Conservation (phyloP, 2,329 filamentous ascomycete genomes). For the Pyricularia grisea region DNA sequence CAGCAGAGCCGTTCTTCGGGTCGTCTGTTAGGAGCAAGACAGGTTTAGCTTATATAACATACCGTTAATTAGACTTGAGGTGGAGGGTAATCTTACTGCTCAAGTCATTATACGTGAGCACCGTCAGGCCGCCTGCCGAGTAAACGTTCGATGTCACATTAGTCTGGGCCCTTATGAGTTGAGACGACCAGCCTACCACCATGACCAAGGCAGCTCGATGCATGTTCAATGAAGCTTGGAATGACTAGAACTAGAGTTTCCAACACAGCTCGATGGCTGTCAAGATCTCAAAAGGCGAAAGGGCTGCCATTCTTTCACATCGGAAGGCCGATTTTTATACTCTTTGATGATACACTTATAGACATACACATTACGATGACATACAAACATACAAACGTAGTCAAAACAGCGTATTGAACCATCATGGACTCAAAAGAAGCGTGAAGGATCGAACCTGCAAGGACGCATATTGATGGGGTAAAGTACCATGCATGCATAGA, state of each 20-base stretch:
- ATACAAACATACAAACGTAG: not conserved
- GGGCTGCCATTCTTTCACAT: not conserved
- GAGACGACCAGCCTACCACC: not conserved
- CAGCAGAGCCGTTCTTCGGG: slow-evolving; percentile 8
- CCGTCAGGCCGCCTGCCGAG: slow-evolving; percentile 4
- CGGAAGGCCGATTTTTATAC: not conserved
- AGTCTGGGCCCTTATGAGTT: not conserved
- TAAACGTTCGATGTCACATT: not conserved
- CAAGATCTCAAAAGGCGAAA: not conserved
- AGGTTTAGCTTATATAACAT: too few relatives aligned
- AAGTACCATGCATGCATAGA: not conserved
- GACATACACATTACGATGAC: not conserved
- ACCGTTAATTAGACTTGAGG: not conserved
- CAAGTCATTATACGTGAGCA: slow-evolving; percentile 5
- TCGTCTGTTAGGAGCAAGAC: not conserved
- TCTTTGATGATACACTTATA: not conserved
- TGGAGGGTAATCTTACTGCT: not conserved
- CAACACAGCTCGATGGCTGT: not conserved
- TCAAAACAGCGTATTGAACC: not conserved
- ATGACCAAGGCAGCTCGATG: not conserved
- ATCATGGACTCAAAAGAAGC: not conserved
- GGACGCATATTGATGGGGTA: not conserved
- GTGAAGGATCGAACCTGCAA: not conserved
- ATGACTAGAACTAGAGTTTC: not conserved
- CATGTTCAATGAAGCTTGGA: not conserved